phyloP scores from a whole-genome alignment of 176 grass and related monocot genomes.

The Saccharum spontaneum region DNA sequence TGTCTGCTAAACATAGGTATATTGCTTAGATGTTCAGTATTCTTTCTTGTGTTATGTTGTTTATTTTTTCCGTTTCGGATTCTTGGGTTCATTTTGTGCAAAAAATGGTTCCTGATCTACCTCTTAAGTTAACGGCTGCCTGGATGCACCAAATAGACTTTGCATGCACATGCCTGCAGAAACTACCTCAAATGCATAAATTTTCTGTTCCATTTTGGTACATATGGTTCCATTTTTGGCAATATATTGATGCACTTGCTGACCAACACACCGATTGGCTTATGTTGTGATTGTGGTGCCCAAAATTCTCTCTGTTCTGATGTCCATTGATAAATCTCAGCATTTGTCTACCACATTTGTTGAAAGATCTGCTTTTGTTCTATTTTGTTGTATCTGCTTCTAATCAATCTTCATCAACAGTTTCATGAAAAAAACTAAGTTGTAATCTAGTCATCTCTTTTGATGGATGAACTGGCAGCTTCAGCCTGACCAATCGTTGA shows the following conservation, averaged over 20 bases:
- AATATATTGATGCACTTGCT: background rate
- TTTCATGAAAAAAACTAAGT: background rate
- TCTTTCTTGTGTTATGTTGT: background rate
- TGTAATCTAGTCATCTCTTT: background rate
- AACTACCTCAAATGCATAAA: background rate
- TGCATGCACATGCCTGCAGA: background rate
- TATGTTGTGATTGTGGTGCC: background rate
- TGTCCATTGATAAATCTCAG: background rate
- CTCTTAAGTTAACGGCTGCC: background rate
- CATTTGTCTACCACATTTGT: background rate
- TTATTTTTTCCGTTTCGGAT: background rate
- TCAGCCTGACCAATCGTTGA: background rate
- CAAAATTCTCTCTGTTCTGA: background rate
- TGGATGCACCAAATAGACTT: background rate
- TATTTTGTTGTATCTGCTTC: slow-evolving; percentile 11
- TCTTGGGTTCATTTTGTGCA: background rate
- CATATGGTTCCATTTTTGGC: background rate
- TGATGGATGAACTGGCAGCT: background rate
- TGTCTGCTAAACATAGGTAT: background rate
- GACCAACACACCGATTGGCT: background rate
- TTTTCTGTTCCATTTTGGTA: background rate
- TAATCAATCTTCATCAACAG: background rate
- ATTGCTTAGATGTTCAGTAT: background rate
- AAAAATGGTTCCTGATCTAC: background rate
- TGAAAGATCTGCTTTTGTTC: background rate